Conservation (phyloP, 768 basidiomycete genomes). For the Termitomyces heimii region DNA sequence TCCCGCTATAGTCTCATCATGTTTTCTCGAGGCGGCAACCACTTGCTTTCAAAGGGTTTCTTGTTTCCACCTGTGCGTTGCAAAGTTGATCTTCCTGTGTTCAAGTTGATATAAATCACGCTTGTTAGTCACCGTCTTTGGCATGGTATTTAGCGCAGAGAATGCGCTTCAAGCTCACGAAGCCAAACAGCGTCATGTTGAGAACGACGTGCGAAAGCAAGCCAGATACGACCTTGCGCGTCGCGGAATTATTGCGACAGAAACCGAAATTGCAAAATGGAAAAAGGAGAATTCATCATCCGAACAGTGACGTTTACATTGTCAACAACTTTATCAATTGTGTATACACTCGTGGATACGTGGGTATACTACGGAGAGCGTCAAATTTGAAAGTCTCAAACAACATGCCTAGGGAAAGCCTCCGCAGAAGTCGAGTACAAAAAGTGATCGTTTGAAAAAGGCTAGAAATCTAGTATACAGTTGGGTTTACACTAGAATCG, state of each 20-base stretch:
- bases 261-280: slow-evolving; percentile 83
- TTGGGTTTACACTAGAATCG: neutral
- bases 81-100: neutral
- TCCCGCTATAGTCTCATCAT: neutral
- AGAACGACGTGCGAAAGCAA: slow-evolving; percentile 64
- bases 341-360: neutral
- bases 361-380: neutral
- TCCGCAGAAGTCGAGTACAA: neutral
- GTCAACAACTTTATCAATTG: neutral
- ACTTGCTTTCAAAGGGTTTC: slow-evolving; percentile 73
- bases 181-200: slow-evolving; percentile 54
- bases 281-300: slow-evolving; percentile 30
- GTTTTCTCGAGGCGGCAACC: slow-evolving; percentile 60
- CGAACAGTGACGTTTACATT: neutral
- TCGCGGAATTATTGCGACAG: slow-evolving; percentile 72
- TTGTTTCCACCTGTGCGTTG: slow-evolving; percentile 63
- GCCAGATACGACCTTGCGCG: slow-evolving; percentile 72
- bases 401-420: neutral
- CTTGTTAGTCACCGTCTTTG: slow-evolving; percentile 49
- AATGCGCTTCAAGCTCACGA: slow-evolving; percentile 70
- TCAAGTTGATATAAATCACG: neutral
- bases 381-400: neutral
- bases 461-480: neutral
- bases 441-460: neutral
- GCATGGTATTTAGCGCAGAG: slow-evolving; percentile 74